phyloP scores from a whole-genome alignment of 1,284 basidiomycete species.

The Trichosporon faecale region DNA sequence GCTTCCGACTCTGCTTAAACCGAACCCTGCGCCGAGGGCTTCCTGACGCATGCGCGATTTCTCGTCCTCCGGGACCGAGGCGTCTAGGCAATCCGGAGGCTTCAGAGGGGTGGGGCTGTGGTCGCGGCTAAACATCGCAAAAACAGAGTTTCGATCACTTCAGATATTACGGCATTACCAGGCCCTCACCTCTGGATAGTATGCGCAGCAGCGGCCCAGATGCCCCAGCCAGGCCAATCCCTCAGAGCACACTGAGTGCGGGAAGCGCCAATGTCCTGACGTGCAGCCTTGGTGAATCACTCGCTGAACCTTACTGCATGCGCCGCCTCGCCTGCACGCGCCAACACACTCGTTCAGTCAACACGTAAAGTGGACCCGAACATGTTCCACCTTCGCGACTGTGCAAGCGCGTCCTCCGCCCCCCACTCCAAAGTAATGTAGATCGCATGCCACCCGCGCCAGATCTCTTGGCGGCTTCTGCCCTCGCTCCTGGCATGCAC shows the following conservation, averaged over 20 bases:
- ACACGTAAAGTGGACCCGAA: neutral
- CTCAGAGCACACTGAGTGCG: neutral
- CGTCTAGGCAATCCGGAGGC: neutral
- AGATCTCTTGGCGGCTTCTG: neutral
- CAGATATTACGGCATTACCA: neutral
- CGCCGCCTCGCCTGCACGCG: neutral
- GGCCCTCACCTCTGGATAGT: neutral
- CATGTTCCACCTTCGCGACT: neutral
- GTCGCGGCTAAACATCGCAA: neutral
- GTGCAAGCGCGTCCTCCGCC: neutral
- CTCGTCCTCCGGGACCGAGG: too few species aligned
- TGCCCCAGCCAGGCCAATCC: neutral
- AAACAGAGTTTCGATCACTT: neutral
- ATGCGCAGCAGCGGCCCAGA: neutral
- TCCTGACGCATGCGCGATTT: neutral
- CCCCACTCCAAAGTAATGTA: conserved; percentile 2
- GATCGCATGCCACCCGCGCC: neutral
- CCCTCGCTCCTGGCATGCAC: neutral
- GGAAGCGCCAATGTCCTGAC: neutral
- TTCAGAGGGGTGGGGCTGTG: neutral
- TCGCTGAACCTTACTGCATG: neutral
- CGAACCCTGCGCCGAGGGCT: neutral
- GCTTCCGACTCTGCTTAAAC: neutral
- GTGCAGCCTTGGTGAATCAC: conserved; percentile 3
- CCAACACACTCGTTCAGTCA: neutral